These are phyloP conservation scores for Daldinia vernicosa DNA, from an alignment of 495 filamentous ascomycete species.

Conservation along the genomic window DNA sequence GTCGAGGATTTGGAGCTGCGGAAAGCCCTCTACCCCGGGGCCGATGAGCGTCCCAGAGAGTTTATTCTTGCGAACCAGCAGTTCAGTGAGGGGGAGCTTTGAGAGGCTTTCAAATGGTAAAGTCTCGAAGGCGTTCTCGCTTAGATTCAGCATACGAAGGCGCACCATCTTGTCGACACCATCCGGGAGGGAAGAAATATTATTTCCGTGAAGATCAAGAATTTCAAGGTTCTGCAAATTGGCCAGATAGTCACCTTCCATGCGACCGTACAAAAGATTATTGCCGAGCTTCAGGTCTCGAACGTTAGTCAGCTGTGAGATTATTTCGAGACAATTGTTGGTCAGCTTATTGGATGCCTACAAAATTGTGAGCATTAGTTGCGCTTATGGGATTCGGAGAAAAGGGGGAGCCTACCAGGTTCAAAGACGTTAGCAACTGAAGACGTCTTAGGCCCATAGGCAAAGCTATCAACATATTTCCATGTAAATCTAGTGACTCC, in stretches of 20 bases:
- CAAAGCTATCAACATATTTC: slow-evolving; percentile 75
- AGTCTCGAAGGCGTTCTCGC: slow-evolving; percentile 74
- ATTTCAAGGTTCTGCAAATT: slow-evolving; percentile 74
- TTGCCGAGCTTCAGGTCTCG: slow-evolving; percentile 83
- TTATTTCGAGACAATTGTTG: slow-evolving; percentile 73
- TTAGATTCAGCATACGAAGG: slow-evolving; percentile 78
- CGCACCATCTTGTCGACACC: slow-evolving; percentile 68
- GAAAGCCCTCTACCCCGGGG: slow-evolving; percentile 62
- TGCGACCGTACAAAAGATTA: slow-evolving; percentile 73
- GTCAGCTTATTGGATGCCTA: slow-evolving; percentile 82
- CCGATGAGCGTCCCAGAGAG: slow-evolving; percentile 77
- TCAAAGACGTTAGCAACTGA: slow-evolving; percentile 76
- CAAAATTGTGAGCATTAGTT: slow-evolving; percentile 24
- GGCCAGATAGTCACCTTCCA: slow-evolving; percentile 63
- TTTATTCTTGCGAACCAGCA: slow-evolving; percentile 81
- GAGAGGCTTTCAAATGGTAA: slow-evolving; percentile 75
- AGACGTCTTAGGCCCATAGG: slow-evolving; percentile 81
- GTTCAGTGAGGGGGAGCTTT: slow-evolving; percentile 73
- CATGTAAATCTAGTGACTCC: slow-evolving; percentile 84
- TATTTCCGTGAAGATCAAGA: slow-evolving; percentile 84
- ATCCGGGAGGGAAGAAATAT: slow-evolving; percentile 76
- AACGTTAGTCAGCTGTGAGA: slow-evolving; percentile 73
- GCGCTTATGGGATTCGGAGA: not conserved
- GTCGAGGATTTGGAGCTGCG: slow-evolving; percentile 75
- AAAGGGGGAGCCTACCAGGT: slow-evolving; percentile 65